phyloP scores from a whole-genome alignment of 192 early-diverging fungal species.

The Dissophora ornata region DNA sequence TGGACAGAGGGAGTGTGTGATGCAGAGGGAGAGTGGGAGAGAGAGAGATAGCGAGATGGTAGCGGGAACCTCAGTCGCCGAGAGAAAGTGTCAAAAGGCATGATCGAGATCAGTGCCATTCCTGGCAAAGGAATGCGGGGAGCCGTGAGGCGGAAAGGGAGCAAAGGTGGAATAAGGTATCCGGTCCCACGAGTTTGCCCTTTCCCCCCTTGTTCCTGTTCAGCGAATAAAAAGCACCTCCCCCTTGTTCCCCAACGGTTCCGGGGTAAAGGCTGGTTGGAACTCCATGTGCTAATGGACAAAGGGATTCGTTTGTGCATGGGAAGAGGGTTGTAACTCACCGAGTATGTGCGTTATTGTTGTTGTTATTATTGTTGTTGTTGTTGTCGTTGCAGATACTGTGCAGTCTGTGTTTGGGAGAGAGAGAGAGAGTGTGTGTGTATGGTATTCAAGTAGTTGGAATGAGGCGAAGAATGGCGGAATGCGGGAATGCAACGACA shows the following conservation, averaged over 20 bases:
- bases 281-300: background rate
- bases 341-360: background rate
- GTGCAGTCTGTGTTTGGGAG: background rate
- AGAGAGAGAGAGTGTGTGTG: background rate
- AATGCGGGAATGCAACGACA: background rate
- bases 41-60: background rate
- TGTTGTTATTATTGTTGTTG: background rate
- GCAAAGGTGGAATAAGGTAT: no score
- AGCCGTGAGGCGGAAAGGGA: no score
- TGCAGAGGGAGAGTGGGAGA: background rate
- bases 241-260: no score
- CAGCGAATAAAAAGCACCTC: no score
- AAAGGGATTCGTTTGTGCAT: conserved; percentile 6
- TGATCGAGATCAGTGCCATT: no score
- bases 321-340: conserved; percentile 1
- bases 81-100: background rate
- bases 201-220: no score
- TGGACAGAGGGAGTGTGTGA: no score
- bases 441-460: conserved; percentile 8
- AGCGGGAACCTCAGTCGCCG: no score
- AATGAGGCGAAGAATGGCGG: background rate
- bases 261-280: no score
- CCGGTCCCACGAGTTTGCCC: no score
- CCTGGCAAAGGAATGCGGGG: no score
- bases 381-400: background rate